Base-by-base conservation (phyloP, 2,329 filamentous ascomycete species). In the Dendryphion nanum region DNA sequence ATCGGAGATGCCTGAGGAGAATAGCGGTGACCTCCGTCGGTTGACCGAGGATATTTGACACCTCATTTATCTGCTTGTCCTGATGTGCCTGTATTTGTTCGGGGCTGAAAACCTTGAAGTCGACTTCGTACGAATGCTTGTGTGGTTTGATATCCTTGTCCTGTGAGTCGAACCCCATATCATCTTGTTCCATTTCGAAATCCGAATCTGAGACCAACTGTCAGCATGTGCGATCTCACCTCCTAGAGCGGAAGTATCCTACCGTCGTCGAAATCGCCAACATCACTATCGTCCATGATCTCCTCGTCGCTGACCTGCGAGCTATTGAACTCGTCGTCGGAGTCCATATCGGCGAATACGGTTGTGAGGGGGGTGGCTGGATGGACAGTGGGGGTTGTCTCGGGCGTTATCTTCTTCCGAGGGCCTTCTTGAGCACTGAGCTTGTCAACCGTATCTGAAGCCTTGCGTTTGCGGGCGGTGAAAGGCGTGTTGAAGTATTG, bases 301-400 rank as follows among this genome's bases (percentile, higher is more conserved):
- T 79, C 79, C 48, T 86, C 83, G 38, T 83, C 84, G 60, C 86
- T 95, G 29, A 87, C 91, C 54, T 83, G 76, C 60, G 83, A 82
- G 55, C 86, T 94, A 78, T 93, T 85, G 67, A 90, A 90, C 44
- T 96, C 91, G 59, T 96, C 89, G 56, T 97, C 91, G 6, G 90
- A 96, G 71, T 95, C 89, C 90, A 96, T 96, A 48, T 74, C 79
- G 65, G 62, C 70, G 23, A 70, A 56, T 44, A 57, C 50, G 45
- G 50, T 55, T 33, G 61, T 61, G 26, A 52, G 50, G 37, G 61
- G 63, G 18, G 59, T 67, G 33, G 53, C 58, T 37, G 57, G 61
- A 10, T 61, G 57, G 18, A 39, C 35, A 29, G 44, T 15, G 33
- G 47, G 40, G 33, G 41, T 26, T 16, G 40, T 26, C 32, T 56